phyloP scores from a whole-genome alignment of 805 yeast species.

The Yamadazyma kitorensis region DNA sequence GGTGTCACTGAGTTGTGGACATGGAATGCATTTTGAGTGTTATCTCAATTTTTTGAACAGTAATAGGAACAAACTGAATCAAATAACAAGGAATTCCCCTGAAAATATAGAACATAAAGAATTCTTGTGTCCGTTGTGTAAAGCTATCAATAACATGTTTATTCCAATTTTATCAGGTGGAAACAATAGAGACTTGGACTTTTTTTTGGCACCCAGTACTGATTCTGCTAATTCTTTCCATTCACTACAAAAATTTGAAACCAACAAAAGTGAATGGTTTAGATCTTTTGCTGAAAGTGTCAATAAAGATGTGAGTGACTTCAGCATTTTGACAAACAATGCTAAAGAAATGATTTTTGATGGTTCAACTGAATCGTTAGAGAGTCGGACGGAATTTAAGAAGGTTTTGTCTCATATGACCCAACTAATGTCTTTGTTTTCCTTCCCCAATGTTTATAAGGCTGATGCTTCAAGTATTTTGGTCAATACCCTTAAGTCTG shows the following conservation, averaged over 20 bases:
- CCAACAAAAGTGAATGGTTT: conserved; percentile 19
- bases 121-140: conserved; percentile 87
- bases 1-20: conserved; percentile 81
- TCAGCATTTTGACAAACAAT: conserved; percentile 22
- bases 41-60: conserved; percentile 60
- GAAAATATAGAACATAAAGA: conserved; percentile 70
- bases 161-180: conserved; percentile 67
- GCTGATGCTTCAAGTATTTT: conserved; percentile 39
- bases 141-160: conserved; percentile 78
- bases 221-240: conserved; percentile 6
- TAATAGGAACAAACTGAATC: conserved; percentile 56
- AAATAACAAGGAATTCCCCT: conserved; percentile 79
- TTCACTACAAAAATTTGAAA: conserved; percentile 13
- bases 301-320: conserved; percentile 21
- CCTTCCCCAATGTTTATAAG: conserved; percentile 37
- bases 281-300: conserved; percentile 17
- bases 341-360: conserved; percentile 27
- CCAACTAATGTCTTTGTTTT: conserved; percentile 30
- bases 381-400: conserved; percentile 24
- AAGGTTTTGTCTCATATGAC: conserved; percentile 31
- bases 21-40: conserved; percentile 86
- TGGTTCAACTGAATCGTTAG: conserved; percentile 10
- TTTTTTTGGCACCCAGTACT: conserved; percentile 18
- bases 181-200: conserved; percentile 36
- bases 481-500: conserved; percentile 56